Percentiles rank a stretch among this genome's conserved stretches.
Evolutionary conservation across 441 rosid species (phyloP).

Genomic region (Sinapis alba): DNA sequence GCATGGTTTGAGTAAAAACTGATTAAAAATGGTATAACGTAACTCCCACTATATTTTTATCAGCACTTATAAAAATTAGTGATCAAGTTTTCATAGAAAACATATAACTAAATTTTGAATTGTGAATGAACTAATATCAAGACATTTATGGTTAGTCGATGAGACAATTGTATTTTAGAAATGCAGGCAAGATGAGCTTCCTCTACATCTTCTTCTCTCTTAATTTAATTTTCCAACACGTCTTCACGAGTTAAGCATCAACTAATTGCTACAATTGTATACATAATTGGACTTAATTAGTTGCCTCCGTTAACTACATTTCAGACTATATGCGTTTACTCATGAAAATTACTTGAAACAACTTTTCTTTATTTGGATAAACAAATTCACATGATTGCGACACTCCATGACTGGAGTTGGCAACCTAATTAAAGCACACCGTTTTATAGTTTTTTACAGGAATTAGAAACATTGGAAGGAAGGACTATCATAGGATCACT

Average conservation of each 20-base stretch:
- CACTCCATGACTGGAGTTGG: background rate
- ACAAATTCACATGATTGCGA: slow-evolving; percentile 15
- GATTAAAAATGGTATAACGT: background rate
- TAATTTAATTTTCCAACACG: background rate
- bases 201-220: background rate
- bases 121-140: background rate
- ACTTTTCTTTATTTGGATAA: slow-evolving; percentile 8
- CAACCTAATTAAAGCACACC: background rate
- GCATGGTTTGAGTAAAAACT: background rate
- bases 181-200: slow-evolving; percentile 11
- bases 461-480: slow-evolving; percentile 8
- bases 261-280: background rate
- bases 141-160: slow-evolving; percentile 13
- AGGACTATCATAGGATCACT: background rate
- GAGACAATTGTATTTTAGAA: slow-evolving; percentile 14
- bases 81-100: background rate
- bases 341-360: slow-evolving; percentile 6
- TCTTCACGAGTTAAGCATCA: background rate
- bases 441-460: background rate
- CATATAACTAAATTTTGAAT: background rate
- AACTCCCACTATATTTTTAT: background rate
- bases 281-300: background rate
- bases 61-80: background rate
- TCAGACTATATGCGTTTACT: slow-evolving; percentile 11
- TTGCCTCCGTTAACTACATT: slow-evolving; percentile 4